Conservation (phyloP, 495 filamentous ascomycete species). For the Penicillium goetzii region DNA sequence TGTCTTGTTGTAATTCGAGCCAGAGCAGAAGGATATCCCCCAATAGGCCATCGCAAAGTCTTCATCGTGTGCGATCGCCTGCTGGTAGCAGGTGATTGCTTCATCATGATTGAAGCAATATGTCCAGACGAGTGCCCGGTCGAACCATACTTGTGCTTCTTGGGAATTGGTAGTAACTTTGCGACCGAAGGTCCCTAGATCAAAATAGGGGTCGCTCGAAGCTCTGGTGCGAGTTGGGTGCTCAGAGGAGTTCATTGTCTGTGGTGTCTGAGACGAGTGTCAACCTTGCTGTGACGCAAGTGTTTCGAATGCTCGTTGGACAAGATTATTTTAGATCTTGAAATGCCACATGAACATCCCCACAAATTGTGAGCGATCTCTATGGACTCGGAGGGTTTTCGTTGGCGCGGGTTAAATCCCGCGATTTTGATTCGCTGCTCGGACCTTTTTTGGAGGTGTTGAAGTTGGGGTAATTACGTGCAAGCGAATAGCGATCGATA, state of each 20-base stretch:
- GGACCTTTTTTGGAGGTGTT: constrained; percentile 16
- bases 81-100: constrained; percentile 59
- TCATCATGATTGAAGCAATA: constrained; percentile 71
- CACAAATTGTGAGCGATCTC: constrained; percentile 5
- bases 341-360: constrained; percentile 9
- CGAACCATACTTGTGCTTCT: constrained; percentile 62
- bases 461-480: background rate
- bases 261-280: background rate
- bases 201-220: constrained; percentile 49
- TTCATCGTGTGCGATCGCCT: constrained; percentile 54
- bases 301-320: background rate
- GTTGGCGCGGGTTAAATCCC: constrained; percentile 7
- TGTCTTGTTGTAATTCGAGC: constrained; percentile 73
- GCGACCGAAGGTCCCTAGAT: constrained; percentile 57
- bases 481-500: background rate
- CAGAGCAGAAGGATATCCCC: constrained; percentile 64
- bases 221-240: constrained; percentile 11
- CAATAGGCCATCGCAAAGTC: constrained; percentile 64
- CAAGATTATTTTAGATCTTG: background rate
- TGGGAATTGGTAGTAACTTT: constrained; percentile 48
- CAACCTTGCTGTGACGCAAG: background rate
- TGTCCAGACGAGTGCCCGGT: constrained; percentile 63
- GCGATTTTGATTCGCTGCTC: constrained; percentile 17
- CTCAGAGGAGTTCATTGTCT: constrained; percentile 7
- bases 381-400: constrained; percentile 26